Evolutionary conservation across 768 basidiomycete species (phyloP).

Genomic region (Lactarius pseudohatsudake): DNA sequence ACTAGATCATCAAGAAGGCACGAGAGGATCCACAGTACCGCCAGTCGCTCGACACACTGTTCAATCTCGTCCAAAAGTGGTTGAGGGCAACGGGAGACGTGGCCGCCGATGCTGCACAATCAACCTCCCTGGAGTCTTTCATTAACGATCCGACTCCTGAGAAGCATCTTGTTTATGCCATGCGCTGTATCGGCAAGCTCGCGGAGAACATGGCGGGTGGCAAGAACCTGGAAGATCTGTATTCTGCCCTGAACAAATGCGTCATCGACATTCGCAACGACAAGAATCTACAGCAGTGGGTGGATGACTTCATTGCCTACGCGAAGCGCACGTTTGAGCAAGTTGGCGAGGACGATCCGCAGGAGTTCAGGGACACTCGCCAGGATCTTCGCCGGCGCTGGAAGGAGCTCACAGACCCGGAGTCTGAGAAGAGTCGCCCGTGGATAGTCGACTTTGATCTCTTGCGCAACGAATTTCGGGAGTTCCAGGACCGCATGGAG

Average conservation of each 20-base stretch:
- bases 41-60: slow-evolving; percentile 54
- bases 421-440: slow-evolving; percentile 43
- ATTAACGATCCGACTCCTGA: slow-evolving; percentile 63
- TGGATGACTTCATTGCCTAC: slow-evolving; percentile 52
- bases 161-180: slow-evolving; percentile 56
- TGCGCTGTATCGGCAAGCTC: slow-evolving; percentile 42
- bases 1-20: slow-evolving; percentile 62
- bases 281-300: slow-evolving; percentile 51
- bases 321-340: slow-evolving; percentile 48
- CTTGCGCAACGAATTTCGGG: slow-evolving; percentile 46
- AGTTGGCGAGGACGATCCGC: slow-evolving; percentile 52
- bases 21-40: slow-evolving; percentile 61
- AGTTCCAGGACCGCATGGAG: slow-evolving; percentile 47
- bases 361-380: slow-evolving; percentile 43
- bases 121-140: slow-evolving; percentile 52
- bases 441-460: slow-evolving; percentile 53
- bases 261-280: slow-evolving; percentile 54
- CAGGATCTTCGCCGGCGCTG: slow-evolving; percentile 51
- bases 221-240: slow-evolving; percentile 51
- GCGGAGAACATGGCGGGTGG: slow-evolving; percentile 54
- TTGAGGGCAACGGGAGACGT: slow-evolving; percentile 51
- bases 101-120: slow-evolving; percentile 44
- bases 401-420: slow-evolving; percentile 47
- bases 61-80: slow-evolving; percentile 58
- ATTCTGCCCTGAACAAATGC: slow-evolving; percentile 43